phyloP scores from a whole-genome alignment of 2,329 filamentous ascomycete genomes.

The Ophiostoma fasciatum region DNA sequence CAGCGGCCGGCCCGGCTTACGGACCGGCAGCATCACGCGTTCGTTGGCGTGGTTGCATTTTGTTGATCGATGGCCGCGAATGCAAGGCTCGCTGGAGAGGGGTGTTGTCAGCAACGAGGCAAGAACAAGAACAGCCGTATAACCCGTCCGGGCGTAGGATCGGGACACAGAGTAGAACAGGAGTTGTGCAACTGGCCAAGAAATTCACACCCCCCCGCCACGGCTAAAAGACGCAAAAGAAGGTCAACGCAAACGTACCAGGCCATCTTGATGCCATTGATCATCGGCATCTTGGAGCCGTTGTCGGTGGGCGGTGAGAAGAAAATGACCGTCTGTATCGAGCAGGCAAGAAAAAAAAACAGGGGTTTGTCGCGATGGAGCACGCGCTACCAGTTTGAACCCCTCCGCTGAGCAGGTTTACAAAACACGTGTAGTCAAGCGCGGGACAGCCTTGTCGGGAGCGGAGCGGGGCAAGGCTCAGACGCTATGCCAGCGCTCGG shows the following conservation, averaged over 20 bases:
- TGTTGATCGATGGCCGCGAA: slow-evolving; percentile 60
- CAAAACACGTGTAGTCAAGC: neutral
- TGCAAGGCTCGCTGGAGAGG: slow-evolving; percentile 56
- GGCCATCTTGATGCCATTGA: slow-evolving; percentile 59
- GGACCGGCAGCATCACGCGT: slow-evolving; percentile 53
- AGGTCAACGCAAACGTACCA: slow-evolving; percentile 50
- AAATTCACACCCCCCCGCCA: neutral
- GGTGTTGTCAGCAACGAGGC: neutral
- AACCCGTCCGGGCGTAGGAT: no score
- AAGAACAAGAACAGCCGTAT: slow-evolving; percentile 1
- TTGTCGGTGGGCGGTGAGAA: neutral
- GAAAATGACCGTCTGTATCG: neutral
- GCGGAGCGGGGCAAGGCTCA: no score
- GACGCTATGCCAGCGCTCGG: no score
- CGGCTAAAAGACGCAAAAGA: slow-evolving; percentile 6
- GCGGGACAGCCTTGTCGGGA: no score
- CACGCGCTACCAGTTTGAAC: no score
- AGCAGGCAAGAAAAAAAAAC: neutral
- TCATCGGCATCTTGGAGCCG: slow-evolving; percentile 45
- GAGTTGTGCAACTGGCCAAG: neutral
- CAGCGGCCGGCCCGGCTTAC: slow-evolving; percentile 56
- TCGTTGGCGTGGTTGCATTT: slow-evolving; percentile 57
- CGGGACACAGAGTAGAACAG: neutral
- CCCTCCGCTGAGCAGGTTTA: no score
- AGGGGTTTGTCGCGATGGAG: neutral